Percentiles rank a stretch among this genome's conserved stretches.
Conservation (phyloP, 2,329 filamentous ascomycete genomes). For the Alternaria metachromatica region DNA sequence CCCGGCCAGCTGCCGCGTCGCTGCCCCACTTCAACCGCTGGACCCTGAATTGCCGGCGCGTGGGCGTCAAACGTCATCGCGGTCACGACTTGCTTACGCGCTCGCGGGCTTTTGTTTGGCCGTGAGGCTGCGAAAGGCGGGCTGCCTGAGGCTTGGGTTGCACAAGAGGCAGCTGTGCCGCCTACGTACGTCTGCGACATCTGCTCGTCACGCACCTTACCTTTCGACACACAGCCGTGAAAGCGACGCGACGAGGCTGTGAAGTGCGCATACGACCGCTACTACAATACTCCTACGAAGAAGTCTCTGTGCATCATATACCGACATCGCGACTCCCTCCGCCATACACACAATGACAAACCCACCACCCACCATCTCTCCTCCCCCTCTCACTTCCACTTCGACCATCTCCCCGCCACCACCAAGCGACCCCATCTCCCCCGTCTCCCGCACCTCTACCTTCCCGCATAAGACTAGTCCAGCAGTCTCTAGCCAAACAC, state of each 20-base stretch:
- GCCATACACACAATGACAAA: slow-evolving; percentile 7
- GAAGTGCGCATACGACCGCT: neutral
- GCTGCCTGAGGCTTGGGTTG: slow-evolving; percentile 3
- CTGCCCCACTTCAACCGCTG: slow-evolving; percentile 18
- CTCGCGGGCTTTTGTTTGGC: slow-evolving; percentile 19
- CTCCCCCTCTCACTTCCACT: slow-evolving; percentile 12
- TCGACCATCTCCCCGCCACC: too few species aligned
- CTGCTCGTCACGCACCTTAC: neutral
- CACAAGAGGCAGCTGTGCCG: neutral
- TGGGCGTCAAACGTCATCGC: slow-evolving; percentile 17
- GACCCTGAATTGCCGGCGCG: slow-evolving; percentile 13
- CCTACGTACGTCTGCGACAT: neutral
- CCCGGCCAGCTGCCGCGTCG: neutral
- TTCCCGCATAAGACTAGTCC: slow-evolving; percentile 39
- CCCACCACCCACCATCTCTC: slow-evolving; percentile 20
- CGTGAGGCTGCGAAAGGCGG: neutral
- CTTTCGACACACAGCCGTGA: neutral
- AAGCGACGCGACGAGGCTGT: neutral
- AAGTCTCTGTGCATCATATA: neutral
- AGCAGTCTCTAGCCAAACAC: slow-evolving; percentile 31
- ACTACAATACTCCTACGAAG: neutral
- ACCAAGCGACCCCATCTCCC: too few species aligned
- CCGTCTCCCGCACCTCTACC: slow-evolving; percentile 23
- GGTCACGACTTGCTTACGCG: slow-evolving; percentile 21
- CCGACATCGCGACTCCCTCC: neutral